Percentiles rank a stretch among this genome's conserved stretches.
These are phyloP conservation scores for Heliamphora pulchella DNA, from an alignment of 179 eudicot species.

Conservation along the genomic window DNA sequence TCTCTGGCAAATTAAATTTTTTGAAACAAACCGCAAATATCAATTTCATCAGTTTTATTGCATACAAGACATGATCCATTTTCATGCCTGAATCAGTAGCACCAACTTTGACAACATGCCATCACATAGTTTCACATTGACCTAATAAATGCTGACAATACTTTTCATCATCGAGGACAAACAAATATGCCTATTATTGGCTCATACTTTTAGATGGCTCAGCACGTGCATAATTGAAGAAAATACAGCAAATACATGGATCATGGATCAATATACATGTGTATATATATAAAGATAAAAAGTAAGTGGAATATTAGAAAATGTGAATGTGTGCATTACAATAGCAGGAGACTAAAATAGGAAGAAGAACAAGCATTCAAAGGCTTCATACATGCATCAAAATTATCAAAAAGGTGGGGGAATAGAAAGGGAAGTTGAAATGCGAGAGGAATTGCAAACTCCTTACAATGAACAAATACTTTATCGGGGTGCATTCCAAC, in stretches of 20 bases:
- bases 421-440: background rate
- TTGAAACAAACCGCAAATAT: background rate
- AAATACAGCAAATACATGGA: background rate
- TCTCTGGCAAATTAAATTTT: background rate
- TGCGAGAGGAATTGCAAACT: background rate
- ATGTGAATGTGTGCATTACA: background rate
- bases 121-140: background rate
- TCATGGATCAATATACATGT: no score
- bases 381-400: background rate
- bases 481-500: constrained; percentile 67
- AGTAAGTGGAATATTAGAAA: background rate
- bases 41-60: background rate
- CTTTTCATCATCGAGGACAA: background rate
- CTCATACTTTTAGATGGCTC: background rate
- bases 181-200: background rate
- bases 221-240: background rate
- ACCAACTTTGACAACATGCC: background rate
- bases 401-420: background rate
- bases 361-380: background rate
- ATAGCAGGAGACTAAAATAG: background rate
- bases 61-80: background rate
- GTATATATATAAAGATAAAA: background rate
- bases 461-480: constrained; percentile 95
- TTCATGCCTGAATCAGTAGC: background rate
- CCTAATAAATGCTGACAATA: background rate